Base-by-base conservation (phyloP, 305 asterid genomes). In the Fraxinus sp. region DNA sequence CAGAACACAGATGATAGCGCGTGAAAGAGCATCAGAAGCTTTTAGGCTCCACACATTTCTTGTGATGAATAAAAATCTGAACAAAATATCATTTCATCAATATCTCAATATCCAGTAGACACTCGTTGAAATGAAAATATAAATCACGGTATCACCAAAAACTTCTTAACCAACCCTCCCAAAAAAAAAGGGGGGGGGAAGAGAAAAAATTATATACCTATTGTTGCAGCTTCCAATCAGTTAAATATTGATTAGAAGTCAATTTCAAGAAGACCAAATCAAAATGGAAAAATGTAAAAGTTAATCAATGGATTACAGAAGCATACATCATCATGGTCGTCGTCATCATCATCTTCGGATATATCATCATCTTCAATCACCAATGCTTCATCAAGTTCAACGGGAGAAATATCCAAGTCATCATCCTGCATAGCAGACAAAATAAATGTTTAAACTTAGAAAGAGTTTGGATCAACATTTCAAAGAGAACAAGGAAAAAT, bases 301-400 rank as follows among this genome's bases (percentile, higher is more conserved):
- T 74, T 71, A 35, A 66, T 77, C 44, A 41, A 83, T 41, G 18
- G 59, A 82, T 35, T 41, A 41, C 7, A 68, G 76, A 57, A 81
- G 86, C 92, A 78, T 92, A 94, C 99, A 87, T 91, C 97, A 81
- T 95, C 97, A 83, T 86, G 91, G 83, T 94, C 95, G 4, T 92
- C 97, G 3, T 97, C 97, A 1, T 94, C 98, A 5, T 97, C 97
- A 1, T 94, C 98, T 84, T 96, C 98, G 5, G 98, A 97, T 36
- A 97, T 88, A 84, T 97, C 98, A 78, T 94, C 99, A 87, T 95
- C 97, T 87, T 95, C 98, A 87, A 97, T 97, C 87, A 97, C 95
- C 92, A 94, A 89, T 72, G 97, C 93, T 77, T 93, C 98, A 74
- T 95, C 97, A 81, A 93, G 89, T 84, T 93, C 98, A 33, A 92